Evolutionary conservation across 495 filamentous ascomycete species (phyloP).

Genomic region (Jackrogersella minutella): DNA sequence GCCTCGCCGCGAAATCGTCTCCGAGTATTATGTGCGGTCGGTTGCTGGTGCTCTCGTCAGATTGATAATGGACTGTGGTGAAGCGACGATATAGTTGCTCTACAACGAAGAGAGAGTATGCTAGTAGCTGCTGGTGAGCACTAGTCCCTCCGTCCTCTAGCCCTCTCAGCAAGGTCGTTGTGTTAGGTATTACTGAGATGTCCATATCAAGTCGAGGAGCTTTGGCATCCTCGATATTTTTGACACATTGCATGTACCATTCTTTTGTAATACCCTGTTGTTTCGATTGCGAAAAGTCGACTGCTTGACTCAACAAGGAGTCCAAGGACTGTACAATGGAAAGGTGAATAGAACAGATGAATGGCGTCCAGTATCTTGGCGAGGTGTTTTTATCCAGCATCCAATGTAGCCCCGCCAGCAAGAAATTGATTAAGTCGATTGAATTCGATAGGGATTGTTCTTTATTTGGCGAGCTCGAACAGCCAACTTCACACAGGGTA

Average conservation of each 20-base stretch:
- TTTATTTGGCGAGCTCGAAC: conserved; percentile 1
- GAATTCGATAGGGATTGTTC: conserved; percentile 19
- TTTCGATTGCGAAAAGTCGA: background rate
- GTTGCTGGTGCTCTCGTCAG: background rate
- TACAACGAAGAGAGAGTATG: conserved; percentile 40
- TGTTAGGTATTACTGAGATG: background rate
- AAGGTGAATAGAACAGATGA: conserved; percentile 39
- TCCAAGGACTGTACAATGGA: conserved; percentile 22
- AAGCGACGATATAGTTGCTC: conserved; percentile 44
- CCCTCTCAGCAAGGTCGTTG: background rate
- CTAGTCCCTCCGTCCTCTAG: background rate
- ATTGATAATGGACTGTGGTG: conserved; percentile 12
- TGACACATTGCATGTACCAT: conserved; percentile 18
- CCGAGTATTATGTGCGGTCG: conserved; percentile 14
- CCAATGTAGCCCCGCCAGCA: conserved; percentile 35
- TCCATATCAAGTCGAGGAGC: conserved; percentile 24
- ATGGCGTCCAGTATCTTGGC: conserved; percentile 33
- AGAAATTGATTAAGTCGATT: conserved; percentile 30
- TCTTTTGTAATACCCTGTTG: conserved; percentile 31
- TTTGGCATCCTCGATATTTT: conserved; percentile 18
- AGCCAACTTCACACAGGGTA: conserved; percentile 32
- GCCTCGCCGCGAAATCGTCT: conserved; percentile 1
- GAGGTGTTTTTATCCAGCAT: conserved; percentile 33
- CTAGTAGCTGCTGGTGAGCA: conserved; percentile 11
- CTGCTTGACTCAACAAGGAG: background rate